Percentiles rank a stretch among this genome's conserved stretches.
Conservation (phyloP, 495 filamentous ascomycete species). For the Penicillium robsamsonii region DNA sequence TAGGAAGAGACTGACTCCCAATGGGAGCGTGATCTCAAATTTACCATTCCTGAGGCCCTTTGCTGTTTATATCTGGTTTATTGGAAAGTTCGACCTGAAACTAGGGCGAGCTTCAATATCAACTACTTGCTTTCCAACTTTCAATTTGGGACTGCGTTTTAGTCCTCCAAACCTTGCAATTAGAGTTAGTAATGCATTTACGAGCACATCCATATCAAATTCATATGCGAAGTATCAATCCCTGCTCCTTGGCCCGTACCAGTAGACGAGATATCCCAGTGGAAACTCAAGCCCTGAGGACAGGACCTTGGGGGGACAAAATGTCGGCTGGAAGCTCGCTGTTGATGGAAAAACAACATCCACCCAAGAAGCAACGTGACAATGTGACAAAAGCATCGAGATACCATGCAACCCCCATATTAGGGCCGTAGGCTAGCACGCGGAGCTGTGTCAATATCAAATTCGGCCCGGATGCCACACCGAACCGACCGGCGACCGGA, state of each 20-base stretch:
- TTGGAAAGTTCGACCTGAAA: background rate
- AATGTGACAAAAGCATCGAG: background rate
- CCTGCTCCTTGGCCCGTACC: background rate
- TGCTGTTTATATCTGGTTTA: conserved; percentile 14
- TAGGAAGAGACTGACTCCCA: conserved; percentile 63
- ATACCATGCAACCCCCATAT: background rate
- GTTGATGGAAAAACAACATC: background rate
- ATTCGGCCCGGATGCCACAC: background rate
- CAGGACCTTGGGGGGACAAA: background rate
- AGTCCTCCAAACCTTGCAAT: background rate
- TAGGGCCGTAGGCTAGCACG: background rate
- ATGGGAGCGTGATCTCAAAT: conserved; percentile 52
- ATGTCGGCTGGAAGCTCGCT: background rate
- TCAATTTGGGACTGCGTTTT: background rate
- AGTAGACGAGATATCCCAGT: background rate
- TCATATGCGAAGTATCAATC: background rate
- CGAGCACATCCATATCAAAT: background rate
- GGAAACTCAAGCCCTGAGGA: background rate
- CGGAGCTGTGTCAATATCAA: background rate
- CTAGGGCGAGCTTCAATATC: background rate
- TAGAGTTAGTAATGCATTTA: background rate
- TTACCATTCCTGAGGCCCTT: conserved; percentile 48
- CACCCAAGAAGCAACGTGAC: background rate
- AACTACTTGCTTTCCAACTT: background rate
- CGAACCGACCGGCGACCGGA: background rate